Evolutionary conservation across 345 rosid genomes (phyloP), one percentile per base, ranked within the genome.

Genomic region (Gossypium mustelinum): DNA sequence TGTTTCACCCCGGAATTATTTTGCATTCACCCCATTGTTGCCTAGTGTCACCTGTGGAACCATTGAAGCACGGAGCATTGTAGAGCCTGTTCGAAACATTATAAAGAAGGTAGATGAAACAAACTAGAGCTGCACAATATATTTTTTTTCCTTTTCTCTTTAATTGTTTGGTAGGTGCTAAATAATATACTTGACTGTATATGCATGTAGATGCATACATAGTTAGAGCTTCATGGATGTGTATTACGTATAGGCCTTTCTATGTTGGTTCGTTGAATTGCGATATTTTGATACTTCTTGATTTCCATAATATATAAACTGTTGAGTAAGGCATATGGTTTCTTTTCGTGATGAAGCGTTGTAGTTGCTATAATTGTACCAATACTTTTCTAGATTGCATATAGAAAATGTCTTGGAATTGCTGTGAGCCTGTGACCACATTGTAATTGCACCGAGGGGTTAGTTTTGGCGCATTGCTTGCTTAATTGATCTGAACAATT

Each of bases 41-140:
- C 99, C 98, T 4, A 95, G 98, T 57, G 98, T 95, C 63, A 95
- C 98, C 65, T 93, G 99, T 71, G 99, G 99, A 22, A 93, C 98
- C 3, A 94, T 95, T 43, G 98, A 95, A 84, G 97, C 99, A 57
- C 85, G 99, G 43, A 95, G 99, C 84, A 92, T 92, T 48, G 97
- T 84, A 0, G 99, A 95, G 81, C 97, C 98, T 5, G 90, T 95
- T 45, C 84, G 98, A 6, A 95, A 95, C 43, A 93, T 95, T 24
- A 85, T 91, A 58, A 88, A 87, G 80, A 95, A 90, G 99, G 99
- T 95, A 84, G 34, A 7, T 16, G 25, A 63, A 64, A 57, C 14
- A 64, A 68, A 76, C 44, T 64, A 62, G 67, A 79, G 14, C 24
- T 45, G 1, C 13, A 2, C 25, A 25, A 58, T 47, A 24, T n/a